Evolutionary conservation across 257 asterid genomes (phyloP).

Genomic region (Cynanchum wilfordii): DNA sequence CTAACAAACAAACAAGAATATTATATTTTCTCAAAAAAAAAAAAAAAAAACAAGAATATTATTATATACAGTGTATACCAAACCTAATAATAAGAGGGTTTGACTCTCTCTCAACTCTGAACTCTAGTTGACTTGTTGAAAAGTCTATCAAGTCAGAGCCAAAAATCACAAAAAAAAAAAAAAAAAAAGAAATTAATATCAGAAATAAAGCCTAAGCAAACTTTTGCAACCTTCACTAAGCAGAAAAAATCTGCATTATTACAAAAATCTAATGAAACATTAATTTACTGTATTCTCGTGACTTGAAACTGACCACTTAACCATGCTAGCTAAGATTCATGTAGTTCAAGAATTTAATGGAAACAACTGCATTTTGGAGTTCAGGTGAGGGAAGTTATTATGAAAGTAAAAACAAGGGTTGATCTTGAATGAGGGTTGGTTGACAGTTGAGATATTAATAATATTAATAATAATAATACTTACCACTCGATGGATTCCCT

Average conservation of each 20-base stretch:
- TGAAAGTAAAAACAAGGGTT: slow-evolving; percentile 3
- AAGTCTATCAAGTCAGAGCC: background rate
- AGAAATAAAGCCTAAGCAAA: background rate
- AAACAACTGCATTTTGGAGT: slow-evolving; percentile 7
- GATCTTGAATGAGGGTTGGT: slow-evolving; percentile 12
- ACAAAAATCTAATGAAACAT: no score
- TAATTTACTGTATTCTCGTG: no score
- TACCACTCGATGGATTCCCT: no score
- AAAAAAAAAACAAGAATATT: no score
- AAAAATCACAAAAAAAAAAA: background rate
- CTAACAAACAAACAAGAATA: no score
- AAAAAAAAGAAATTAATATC: background rate
- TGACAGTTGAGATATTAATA: slow-evolving; percentile 8
- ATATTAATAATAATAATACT: background rate
- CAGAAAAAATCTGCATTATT: no score
- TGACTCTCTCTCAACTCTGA: slow-evolving; percentile 7
- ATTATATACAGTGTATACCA: background rate
- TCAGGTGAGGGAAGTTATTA: slow-evolving; percentile 16
- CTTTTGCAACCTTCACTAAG: background rate
- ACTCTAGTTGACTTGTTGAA: slow-evolving; percentile 3
- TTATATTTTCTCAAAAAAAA: no score
- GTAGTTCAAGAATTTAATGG: slow-evolving; percentile 10
- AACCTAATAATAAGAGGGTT: background rate
- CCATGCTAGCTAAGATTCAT: background rate
- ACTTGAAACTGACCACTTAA: no score